These are phyloP conservation scores for Trichoderma gracile DNA, from an alignment of 2,329 filamentous ascomycete species.

Conservation along the genomic window DNA sequence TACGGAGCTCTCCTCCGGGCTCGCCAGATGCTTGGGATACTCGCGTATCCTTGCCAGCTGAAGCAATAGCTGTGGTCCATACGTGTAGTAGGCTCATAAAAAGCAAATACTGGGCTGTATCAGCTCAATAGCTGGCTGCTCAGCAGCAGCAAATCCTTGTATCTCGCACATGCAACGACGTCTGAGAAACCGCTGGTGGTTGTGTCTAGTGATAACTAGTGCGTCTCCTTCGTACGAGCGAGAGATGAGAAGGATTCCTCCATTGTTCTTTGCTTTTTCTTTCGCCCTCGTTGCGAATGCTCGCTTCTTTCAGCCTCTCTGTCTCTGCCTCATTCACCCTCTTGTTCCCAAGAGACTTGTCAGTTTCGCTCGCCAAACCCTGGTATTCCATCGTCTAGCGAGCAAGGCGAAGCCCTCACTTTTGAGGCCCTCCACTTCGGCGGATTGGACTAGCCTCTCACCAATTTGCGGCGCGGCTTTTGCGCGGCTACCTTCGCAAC, in stretches of 20 bases:
- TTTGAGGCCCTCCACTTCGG: constrained; percentile 16
- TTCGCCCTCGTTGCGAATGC: neutral
- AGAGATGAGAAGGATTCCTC: neutral
- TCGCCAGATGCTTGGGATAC: neutral
- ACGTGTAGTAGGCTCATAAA: neutral
- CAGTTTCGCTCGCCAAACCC: neutral
- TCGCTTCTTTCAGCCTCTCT: neutral
- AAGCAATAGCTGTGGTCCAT: neutral
- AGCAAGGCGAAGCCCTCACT: constrained; percentile 2
- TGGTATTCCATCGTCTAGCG: neutral
- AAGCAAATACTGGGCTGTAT: neutral
- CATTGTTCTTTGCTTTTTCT: neutral
- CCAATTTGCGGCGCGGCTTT: neutral
- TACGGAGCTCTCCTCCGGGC: neutral
- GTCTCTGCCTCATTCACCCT: neutral
- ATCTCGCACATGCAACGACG: no score
- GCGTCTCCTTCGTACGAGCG: neutral
- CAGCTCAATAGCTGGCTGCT: no score
- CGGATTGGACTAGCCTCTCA: neutral
- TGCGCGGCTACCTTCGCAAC: neutral
- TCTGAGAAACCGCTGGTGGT: no score
- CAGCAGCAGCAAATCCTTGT: no score
- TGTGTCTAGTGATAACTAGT: neutral
- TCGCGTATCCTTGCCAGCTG: neutral
- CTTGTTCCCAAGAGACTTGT: neutral